Conservation (phyloP, 106 monocot species). For the Allium sativum region DNA sequence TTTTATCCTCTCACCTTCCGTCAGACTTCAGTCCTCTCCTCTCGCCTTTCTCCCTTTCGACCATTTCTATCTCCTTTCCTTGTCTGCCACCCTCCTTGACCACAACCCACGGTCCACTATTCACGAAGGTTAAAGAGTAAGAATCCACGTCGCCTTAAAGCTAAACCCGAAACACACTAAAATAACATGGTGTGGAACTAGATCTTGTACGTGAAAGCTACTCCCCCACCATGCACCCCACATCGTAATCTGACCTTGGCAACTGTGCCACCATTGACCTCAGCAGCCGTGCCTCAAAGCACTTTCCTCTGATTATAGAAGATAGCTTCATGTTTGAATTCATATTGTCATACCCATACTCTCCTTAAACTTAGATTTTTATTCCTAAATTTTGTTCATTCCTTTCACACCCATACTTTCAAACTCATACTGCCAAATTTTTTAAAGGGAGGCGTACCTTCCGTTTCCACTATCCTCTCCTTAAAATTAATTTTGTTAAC, state of each 20-base stretch:
- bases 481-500: no score
- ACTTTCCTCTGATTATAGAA: no score
- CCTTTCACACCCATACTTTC: no score
- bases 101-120: neutral
- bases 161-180: slow-evolving; percentile 48
- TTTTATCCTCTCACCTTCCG: slow-evolving; percentile 56
- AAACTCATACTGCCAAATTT: no score
- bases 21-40: slow-evolving; percentile 62
- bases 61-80: slow-evolving; percentile 17
- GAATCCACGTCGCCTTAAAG: slow-evolving; percentile 37
- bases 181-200: slow-evolving; percentile 81
- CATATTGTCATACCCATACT: no score
- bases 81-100: slow-evolving; percentile 11
- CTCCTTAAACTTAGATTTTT: no score
- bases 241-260: slow-evolving; percentile 38
- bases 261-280: slow-evolving; percentile 59
- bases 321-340: no score
- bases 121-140: slow-evolving; percentile 18
- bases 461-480: no score
- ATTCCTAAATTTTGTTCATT: no score
- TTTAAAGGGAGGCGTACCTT: no score
- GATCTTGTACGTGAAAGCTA: slow-evolving; percentile 74
- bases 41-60: slow-evolving; percentile 41
- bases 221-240: slow-evolving; percentile 86
- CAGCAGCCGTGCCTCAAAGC: no score